Evolutionary conservation across 108 stramenopile genomes (phyloP), one percentile per base, ranked within the genome.

Genomic region (Seminavis robusta): DNA sequence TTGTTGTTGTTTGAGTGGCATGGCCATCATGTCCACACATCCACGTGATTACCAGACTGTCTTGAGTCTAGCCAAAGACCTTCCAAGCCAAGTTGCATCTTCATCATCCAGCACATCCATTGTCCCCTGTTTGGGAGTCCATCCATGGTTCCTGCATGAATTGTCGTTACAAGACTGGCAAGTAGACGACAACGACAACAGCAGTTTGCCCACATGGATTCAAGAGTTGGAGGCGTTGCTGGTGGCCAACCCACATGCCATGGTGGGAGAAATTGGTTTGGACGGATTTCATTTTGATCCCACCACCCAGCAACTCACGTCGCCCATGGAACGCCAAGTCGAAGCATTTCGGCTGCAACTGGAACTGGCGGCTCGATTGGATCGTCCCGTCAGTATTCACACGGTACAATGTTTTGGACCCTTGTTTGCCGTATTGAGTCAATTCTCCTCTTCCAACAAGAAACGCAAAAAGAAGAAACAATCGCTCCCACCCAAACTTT

Each of bases 11-110:
- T 73, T 88, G 44, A 69, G 68, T 32, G 86, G 91, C 4, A 79
- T 86, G 33, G 84, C 87, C 1, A 63, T 93, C 40, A 93, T 93
- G 91, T 76, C 82, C 19, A 93, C 91, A n/a, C 87, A 89, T 62
- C 87, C 91, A 13, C 61, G 77, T 47, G 91, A 93, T 42, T 93
- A 79, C 71, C 7, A 32, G 1, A n/a, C 31, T 0, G 77, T 93
- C 17, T 41, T 47, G 2, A 42, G 60, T 11, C 43, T 77, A 46
- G 27, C 44, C 41, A 33, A 39, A 16, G 30, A 55, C 24, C 15
- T 52, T 11, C 24, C 27, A 45, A 56, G 56, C 17, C 13, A 57
- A 6, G 26, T 9, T 30, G 1, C 15, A 39, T 8, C 20, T 17
- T 0, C 28, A 33, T 27, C 37, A 13, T 0, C 36, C 10, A 17